A percentile compares a stretch with the other conserved stretches of the same genome.
Conservation (phyloP, 257 asterid species). For the Nicotiana undulata region DNA sequence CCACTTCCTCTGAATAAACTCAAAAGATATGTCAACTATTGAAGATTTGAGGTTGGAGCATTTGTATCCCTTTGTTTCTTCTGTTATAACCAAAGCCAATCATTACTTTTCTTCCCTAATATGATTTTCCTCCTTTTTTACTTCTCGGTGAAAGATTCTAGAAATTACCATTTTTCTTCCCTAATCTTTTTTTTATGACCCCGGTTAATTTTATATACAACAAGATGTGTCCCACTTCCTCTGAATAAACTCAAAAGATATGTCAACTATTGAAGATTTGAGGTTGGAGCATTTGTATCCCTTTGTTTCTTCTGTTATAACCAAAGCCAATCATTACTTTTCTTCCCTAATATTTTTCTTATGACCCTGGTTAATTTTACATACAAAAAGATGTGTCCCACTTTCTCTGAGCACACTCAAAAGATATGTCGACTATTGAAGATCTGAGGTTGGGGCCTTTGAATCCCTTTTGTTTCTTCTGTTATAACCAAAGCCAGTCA, state of each 20-base stretch:
- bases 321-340: neutral
- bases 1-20: neutral
- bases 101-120: neutral
- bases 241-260: neutral
- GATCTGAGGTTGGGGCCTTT: neutral
- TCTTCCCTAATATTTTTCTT: neutral
- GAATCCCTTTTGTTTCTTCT: neutral
- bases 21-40: neutral
- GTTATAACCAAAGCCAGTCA: neutral
- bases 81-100: neutral
- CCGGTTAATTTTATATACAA: neutral
- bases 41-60: neutral
- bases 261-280: conserved; percentile 1
- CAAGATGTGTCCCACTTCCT: neutral
- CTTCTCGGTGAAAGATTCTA: neutral
- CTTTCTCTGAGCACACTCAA: neutral
- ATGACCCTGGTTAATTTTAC: neutral
- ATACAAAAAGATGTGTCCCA: neutral
- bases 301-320: neutral
- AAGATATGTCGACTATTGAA: neutral
- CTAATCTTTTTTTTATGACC: neutral
- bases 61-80: neutral
- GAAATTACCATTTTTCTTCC: neutral
- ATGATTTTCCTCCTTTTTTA: neutral
- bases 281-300: neutral